A percentile compares a stretch with the other conserved stretches of the same genome.
Evolutionary conservation across 345 rosid genomes (phyloP).

Genomic region (Garcia nutans): DNA sequence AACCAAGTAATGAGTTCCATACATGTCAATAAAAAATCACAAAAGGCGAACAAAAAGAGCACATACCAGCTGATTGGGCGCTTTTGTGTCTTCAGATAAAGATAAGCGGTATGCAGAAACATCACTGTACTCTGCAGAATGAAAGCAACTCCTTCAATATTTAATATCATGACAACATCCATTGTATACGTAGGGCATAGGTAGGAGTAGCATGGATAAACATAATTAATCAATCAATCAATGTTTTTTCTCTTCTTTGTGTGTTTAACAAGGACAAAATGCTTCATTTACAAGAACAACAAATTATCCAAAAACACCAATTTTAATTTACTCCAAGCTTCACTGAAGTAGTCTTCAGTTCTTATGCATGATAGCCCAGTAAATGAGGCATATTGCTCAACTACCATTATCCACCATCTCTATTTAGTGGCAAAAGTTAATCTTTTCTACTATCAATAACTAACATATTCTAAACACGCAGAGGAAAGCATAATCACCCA

Average conservation of each 20-base stretch:
- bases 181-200: not conserved
- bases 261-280: not conserved
- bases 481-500: not conserved
- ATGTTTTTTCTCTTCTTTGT: not conserved
- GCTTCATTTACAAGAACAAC: not conserved
- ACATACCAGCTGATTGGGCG: conserved; percentile 91
- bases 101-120: conserved; percentile 89
- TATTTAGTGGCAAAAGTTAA: not conserved
- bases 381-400: not conserved
- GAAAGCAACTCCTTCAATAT: conserved; percentile 2
- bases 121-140: conserved; percentile 76
- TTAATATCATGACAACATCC: not conserved
- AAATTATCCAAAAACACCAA: not conserved
- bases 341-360: not conserved
- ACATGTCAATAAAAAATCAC: conserved; percentile 6
- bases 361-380: not conserved
- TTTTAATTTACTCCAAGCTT: not conserved
- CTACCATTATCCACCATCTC: not conserved
- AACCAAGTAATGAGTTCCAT: not conserved
- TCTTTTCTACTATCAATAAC: not conserved
- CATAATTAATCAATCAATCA: not conserved
- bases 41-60: conserved; percentile 8
- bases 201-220: not conserved
- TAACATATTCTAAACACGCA: not conserved
- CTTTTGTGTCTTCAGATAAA: conserved; percentile 96